Conservation (phyloP, 768 basidiomycete species). For the Mycena venus region DNA sequence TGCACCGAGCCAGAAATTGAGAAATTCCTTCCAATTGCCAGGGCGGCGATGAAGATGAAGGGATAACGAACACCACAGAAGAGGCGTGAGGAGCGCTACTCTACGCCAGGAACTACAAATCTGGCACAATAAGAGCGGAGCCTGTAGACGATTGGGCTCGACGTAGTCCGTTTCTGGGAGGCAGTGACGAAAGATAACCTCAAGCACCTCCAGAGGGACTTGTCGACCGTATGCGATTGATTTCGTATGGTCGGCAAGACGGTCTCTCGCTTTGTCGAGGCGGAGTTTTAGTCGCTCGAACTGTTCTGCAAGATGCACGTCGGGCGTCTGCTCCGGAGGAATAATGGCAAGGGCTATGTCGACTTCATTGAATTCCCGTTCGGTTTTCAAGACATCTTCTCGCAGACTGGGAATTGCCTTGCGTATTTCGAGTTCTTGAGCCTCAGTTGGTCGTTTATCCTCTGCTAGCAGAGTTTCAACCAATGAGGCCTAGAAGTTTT, state of each 20-base stretch:
- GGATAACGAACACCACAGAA: slow-evolving; percentile 39
- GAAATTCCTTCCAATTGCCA: slow-evolving; percentile 32
- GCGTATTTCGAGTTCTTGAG: slow-evolving; percentile 14
- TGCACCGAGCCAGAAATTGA: slow-evolving; percentile 37
- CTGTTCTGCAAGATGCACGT: slow-evolving; percentile 8
- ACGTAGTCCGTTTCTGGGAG: slow-evolving; percentile 35
- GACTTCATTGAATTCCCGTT: slow-evolving; percentile 25
- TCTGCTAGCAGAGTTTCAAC: slow-evolving; percentile 12
- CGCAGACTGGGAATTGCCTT: slow-evolving; percentile 20
- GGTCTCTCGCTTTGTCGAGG: slow-evolving; percentile 19
- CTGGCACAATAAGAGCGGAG: slow-evolving; percentile 40
- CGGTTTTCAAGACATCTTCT: background rate
- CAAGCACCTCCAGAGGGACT: slow-evolving; percentile 41
- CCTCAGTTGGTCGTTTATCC: slow-evolving; percentile 22
- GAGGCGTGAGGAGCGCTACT: slow-evolving; percentile 34
- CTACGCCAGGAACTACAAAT: slow-evolving; percentile 39
- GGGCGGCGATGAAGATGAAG: slow-evolving; percentile 26
- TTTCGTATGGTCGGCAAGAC: slow-evolving; percentile 8
- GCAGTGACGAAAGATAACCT: slow-evolving; percentile 37
- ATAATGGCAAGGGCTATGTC: slow-evolving; percentile 29
- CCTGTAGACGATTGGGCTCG: slow-evolving; percentile 22
- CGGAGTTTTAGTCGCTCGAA: background rate
- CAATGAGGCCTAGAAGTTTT: background rate
- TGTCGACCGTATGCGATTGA: slow-evolving; percentile 7
- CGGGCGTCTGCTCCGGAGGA: slow-evolving; percentile 12